Base-by-base conservation (phyloP, 1,284 basidiomycete genomes). In the Cryptococcus jaspeensis region DNA sequence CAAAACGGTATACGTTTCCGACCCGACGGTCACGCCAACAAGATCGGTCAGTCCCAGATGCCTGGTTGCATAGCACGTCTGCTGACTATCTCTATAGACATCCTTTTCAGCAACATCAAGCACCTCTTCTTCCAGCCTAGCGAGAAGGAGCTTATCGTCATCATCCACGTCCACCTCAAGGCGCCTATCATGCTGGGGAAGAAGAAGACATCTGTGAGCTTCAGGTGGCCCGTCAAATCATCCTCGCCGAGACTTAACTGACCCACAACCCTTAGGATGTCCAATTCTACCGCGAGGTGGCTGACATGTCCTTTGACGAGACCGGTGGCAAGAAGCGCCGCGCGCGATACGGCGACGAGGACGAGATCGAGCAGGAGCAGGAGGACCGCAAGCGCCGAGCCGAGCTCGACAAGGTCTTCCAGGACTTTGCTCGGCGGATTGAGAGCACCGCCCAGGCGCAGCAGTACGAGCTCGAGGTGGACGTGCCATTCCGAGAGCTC, bases 91-190 rank as follows among this genome's bases (percentile, higher is more conserved):
- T 36, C 3, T 40, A 12, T 67, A 94, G 92, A 97, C 74, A 84
- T 99, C 20, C 82, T 98, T 13, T 99, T 98, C 81, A 89, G 86
- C 80, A 99, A 99, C 76, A 89, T 99, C 80, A 97, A 96, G 78
- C 96, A 99, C 77, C 81, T 99, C 23, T 97, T 99, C 81, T 99
- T 98, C 85, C 96, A 98, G 74, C 94, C 96, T 6, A 98, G 95
- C 72, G 96, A 99, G 66, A 88, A 92, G 68, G 96, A 99, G 77
- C 81, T 99, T 45, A 84, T 98, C 58, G 95, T 97, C 51, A 88
- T 99, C 58, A 85, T 98, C 36, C 96, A 99, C 74, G 79, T 97
- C 53, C 92, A 99, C 75, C 83, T 99, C 60, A 96, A 87, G 77
- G 86, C 92, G 2, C 96, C 96, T 3, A 99, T 99, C 76, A 94